phyloP scores from a whole-genome alignment of 2,329 filamentous ascomycete species.

The Hypocrella siamensis region DNA sequence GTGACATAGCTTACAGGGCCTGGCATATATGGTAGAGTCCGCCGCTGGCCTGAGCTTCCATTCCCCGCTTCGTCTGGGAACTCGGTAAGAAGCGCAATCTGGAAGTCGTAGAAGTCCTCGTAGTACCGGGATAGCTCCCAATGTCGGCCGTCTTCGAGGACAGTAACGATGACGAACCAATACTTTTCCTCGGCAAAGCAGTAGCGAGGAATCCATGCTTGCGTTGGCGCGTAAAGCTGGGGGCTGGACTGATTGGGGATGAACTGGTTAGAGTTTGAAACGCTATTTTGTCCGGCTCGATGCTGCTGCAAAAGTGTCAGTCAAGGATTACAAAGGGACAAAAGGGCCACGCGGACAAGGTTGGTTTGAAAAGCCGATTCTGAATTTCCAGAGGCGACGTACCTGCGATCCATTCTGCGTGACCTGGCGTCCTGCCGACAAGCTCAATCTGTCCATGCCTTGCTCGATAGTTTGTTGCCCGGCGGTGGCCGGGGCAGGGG shows the following conservation, averaged over 20 bases:
- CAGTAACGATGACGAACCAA: slow-evolving; percentile 92
- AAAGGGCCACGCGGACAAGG: background rate
- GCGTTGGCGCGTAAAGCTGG: slow-evolving; percentile 58
- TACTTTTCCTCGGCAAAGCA: slow-evolving; percentile 97
- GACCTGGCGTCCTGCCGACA: slow-evolving; percentile 25
- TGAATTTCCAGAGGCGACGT: slow-evolving; percentile 4
- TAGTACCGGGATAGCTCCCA: slow-evolving; percentile 95
- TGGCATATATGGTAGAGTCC: slow-evolving; percentile 91
- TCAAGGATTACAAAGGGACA: background rate
- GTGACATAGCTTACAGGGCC: slow-evolving; percentile 95
- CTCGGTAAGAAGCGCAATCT: slow-evolving; percentile 82
- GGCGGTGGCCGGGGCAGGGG: too few species aligned
- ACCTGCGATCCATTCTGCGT: slow-evolving; percentile 12
- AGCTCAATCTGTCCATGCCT: slow-evolving; percentile 64
- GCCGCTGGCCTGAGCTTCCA: slow-evolving; percentile 51
- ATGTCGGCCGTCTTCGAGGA: slow-evolving; percentile 75
- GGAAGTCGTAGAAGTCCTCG: slow-evolving; percentile 97
- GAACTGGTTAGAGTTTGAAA: slow-evolving; percentile 19
- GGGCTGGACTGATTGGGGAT: slow-evolving; percentile 25
- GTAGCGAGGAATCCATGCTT: slow-evolving; percentile 78
- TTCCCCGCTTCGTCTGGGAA: slow-evolving; percentile 91
- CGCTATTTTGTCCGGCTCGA: slow-evolving; percentile 13
- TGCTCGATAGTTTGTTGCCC: slow-evolving; percentile 40
- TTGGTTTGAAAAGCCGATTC: background rate
- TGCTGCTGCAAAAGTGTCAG: slow-evolving; percentile 2